phyloP scores from a whole-genome alignment of 257 asterid species.

The Petunia axillaris region DNA sequence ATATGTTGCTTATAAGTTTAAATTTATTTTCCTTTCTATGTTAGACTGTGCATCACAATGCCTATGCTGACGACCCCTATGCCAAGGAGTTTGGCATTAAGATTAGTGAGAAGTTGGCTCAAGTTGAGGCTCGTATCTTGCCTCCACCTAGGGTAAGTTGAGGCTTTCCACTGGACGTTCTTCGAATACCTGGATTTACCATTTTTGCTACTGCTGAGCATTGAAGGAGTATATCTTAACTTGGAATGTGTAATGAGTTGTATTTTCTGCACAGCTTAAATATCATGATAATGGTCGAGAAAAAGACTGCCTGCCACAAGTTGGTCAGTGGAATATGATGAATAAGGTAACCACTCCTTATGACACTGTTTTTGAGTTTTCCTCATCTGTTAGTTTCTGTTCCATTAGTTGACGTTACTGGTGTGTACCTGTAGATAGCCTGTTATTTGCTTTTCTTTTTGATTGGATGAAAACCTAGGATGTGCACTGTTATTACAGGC shows the following conservation, averaged over 20 bases:
- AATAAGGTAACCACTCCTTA: conserved; percentile 60
- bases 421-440: background rate
- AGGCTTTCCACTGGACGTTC: background rate
- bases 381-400: background rate
- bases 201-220: background rate
- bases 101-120: conserved; percentile 82
- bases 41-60: conserved; percentile 88
- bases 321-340: conserved; percentile 99
- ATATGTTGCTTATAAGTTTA: background rate
- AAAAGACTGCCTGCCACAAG: conserved; percentile 89
- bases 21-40: background rate
- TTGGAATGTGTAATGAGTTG: background rate
- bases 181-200: background rate
- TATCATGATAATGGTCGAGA: conserved; percentile 95
- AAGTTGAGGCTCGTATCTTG: conserved; percentile 95
- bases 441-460: background rate
- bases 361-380: background rate
- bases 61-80: conserved; percentile 75
- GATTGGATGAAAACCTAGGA: background rate
- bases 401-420: background rate
- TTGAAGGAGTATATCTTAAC: background rate
- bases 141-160: conserved; percentile 86
- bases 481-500: background rate
- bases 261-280: conserved; percentile 62
- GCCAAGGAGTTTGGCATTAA: conserved; percentile 96